phyloP scores from a whole-genome alignment of 2,329 filamentous ascomycete genomes.

The Alternaria ventricosa region DNA sequence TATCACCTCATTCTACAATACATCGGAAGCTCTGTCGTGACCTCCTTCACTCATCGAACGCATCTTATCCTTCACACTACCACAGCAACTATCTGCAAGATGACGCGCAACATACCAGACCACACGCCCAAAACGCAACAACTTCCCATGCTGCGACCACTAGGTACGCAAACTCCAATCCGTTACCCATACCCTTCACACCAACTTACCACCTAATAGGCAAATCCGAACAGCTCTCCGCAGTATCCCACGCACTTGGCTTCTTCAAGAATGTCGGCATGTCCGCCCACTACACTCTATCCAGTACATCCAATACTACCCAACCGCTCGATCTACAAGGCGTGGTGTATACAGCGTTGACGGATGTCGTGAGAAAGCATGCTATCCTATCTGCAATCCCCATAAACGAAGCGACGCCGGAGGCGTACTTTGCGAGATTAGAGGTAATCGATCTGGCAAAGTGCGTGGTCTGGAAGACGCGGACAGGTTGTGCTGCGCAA shows the following conservation, averaged over 20 bases:
- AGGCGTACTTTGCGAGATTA: neutral
- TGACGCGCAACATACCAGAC: neutral
- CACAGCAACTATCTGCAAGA: neutral
- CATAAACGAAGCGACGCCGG: neutral
- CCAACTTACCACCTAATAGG: slow-evolving; percentile 29
- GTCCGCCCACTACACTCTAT: slow-evolving; percentile 38
- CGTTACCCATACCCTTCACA: neutral
- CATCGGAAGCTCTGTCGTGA: neutral
- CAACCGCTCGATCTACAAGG: neutral
- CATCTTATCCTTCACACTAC: neutral
- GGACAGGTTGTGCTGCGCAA: neutral
- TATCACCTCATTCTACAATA: neutral
- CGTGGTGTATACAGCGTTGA: neutral
- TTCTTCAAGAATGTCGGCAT: slow-evolving; percentile 52
- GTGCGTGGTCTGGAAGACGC: neutral
- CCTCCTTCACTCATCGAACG: rapidly evolving
- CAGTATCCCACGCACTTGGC: slow-evolving; percentile 47
- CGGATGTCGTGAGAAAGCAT: neutral
- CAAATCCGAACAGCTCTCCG: slow-evolving; percentile 51
- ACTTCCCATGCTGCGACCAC: neutral
- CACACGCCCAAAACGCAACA: neutral
- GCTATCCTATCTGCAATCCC: neutral
- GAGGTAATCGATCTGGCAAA: neutral
- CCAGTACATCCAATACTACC: rapidly evolving
- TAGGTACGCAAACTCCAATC: neutral